Percentiles rank a stretch among this genome's conserved stretches.
These are phyloP conservation scores for Sporothrix brunneoviolacea DNA, from an alignment of 2,329 filamentous ascomycete genomes.

Conservation along the genomic window DNA sequence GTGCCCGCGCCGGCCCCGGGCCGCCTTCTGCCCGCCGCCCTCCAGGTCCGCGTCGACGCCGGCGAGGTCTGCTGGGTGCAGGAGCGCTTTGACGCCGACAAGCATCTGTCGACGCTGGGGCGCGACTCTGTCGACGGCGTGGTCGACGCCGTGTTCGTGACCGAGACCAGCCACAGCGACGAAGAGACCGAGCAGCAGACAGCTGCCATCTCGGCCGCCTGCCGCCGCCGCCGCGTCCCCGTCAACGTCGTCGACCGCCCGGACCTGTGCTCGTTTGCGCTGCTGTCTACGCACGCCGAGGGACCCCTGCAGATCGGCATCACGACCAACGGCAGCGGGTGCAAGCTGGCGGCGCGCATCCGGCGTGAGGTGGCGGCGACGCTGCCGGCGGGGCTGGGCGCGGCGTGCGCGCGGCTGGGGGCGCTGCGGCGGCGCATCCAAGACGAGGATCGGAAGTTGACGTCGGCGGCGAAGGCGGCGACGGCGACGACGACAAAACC, in stretches of 20 bases:
- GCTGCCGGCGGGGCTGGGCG: constrained; percentile 68
- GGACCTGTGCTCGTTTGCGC: constrained; percentile 77
- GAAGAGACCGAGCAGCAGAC: constrained; percentile 25
- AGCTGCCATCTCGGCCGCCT: constrained; percentile 66
- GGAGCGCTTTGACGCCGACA: constrained; percentile 56
- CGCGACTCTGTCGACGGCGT: constrained; percentile 68
- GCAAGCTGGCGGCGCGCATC: constrained; percentile 85
- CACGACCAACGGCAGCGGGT: constrained; percentile 90
- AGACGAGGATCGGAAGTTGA: constrained; percentile 29
- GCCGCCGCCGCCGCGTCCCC: constrained; percentile 74
- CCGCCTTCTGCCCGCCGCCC: constrained; percentile 48
- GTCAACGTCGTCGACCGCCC: constrained; percentile 89
- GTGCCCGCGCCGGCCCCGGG: constrained; percentile 46
- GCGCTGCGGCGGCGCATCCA: constrained; percentile 60
- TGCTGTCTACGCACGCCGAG: constrained; percentile 83
- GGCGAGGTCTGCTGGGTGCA: constrained; percentile 60
- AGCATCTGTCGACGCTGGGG: constrained; percentile 69
- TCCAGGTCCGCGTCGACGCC: constrained; percentile 59
- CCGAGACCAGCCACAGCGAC: constrained; percentile 25
- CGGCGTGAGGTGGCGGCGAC: constrained; percentile 78
- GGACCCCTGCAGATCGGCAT: constrained; percentile 92
- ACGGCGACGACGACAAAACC: constrained; percentile 25
- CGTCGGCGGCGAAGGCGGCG: background rate
- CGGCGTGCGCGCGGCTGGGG: constrained; percentile 71
- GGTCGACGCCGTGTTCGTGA: constrained; percentile 92